phyloP scores from a whole-genome alignment of 306 rosid species.

The Acacia confusa region DNA sequence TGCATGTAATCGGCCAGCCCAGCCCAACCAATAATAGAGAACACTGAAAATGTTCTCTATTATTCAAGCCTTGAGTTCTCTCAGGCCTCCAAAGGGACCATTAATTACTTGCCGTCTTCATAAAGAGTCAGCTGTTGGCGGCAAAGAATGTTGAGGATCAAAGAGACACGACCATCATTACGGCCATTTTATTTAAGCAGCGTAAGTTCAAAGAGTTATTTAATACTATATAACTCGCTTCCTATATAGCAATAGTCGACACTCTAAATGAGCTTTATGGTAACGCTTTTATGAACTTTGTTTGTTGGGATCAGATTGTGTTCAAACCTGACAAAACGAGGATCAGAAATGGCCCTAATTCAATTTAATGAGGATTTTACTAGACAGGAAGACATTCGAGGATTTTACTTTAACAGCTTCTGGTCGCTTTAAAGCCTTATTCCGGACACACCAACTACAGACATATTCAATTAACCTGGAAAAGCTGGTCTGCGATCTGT shows the following conservation, averaged over 20 bases:
- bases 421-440: slow-evolving; percentile 34
- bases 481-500: slow-evolving; percentile 14
- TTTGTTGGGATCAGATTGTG: not conserved
- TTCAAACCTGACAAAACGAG: slow-evolving; percentile 25
- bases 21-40: not conserved
- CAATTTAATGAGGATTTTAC: slow-evolving; percentile 24
- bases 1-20: slow-evolving; percentile 18
- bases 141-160: slow-evolving; percentile 25
- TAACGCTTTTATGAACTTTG: slow-evolving; percentile 9
- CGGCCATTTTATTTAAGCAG: slow-evolving; percentile 1
- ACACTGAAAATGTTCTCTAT: slow-evolving; percentile 4
- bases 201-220: not conserved
- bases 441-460: slow-evolving; percentile 41
- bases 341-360: not conserved
- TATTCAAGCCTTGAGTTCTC: slow-evolving; percentile 21
- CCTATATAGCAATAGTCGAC: not conserved
- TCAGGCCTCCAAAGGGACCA: slow-evolving; percentile 20
- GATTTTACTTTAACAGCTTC: slow-evolving; percentile 34
- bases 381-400: slow-evolving; percentile 52
- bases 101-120: not conserved
- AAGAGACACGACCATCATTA: slow-evolving; percentile 30
- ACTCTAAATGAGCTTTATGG: not conserved
- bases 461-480: slow-evolving; percentile 23
- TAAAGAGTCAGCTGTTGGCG: not conserved
- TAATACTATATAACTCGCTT: not conserved